Base-by-base conservation (phyloP, 2,329 filamentous ascomycete species). In the Pseudogymnoascus pannorum region DNA sequence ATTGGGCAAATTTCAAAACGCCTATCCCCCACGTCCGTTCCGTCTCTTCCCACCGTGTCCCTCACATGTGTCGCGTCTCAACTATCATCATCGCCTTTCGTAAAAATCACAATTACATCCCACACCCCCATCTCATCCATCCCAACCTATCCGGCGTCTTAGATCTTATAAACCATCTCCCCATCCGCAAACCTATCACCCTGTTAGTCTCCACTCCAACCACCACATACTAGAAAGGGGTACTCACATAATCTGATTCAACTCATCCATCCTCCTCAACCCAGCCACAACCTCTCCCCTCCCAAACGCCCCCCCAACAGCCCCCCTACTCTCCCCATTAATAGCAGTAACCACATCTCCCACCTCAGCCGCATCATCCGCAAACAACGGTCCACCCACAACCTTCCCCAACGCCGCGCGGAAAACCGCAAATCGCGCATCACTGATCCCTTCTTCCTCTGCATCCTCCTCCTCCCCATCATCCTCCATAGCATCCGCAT, bases 191-290 rank as follows among this genome's bases (percentile, higher is more conserved):
- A 82, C 81, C 81, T 85, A 66, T 57, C 42, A 42, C 62, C n/a
- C n/a, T n/a, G 33, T 33, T 48, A 61, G 59, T 26, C 22, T 62
- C 51, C 24, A 24, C 8, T n/a, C 9, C 11, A 48, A 42, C 40
- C 18, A 58, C 35, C 40, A 35, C 35, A 29, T 48, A 54, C 36
- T 14, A 20, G 5, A 59, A n/a, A 26, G 14, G 18, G 35, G 58
- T 57, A 85, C 89, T 83, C 78, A 93, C 92, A 99, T 99, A 71
- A 99, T 87, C 78, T 93, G 87, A 74, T 97, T 97, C 68, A 82
- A 79, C 66, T 89, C 86, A 69, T 91, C 87, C 84, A 99, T 87
- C 72, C 82, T 86, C 74, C 85, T 84, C 61, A 99, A 77, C 48
- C 91, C 92, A 73, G 87, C 83, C 62, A 88, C 77, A 0, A 89